phyloP scores from a whole-genome alignment of 768 basidiomycete species.

The Psilocybe azurescens region DNA sequence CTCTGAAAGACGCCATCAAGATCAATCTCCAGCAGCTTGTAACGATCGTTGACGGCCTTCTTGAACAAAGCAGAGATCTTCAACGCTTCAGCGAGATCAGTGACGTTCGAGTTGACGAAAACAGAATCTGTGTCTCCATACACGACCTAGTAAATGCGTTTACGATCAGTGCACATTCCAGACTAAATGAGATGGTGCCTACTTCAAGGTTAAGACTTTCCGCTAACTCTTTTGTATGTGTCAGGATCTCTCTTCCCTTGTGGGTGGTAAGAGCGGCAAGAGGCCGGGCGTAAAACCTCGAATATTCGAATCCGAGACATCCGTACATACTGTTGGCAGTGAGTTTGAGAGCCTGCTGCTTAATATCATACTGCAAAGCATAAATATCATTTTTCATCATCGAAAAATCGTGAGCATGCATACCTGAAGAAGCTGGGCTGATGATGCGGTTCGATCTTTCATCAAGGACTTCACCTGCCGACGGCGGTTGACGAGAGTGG shows the following conservation, averaged over 20 bases:
- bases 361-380: constrained; percentile 84
- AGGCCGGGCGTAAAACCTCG: constrained; percentile 94
- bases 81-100: constrained; percentile 85
- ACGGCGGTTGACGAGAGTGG: constrained; percentile 91
- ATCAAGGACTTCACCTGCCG: constrained; percentile 91
- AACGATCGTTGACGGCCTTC: constrained; percentile 94
- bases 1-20: constrained; percentile 94
- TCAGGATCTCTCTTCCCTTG: constrained; percentile 97
- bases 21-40: constrained; percentile 96
- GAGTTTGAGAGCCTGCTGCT: constrained; percentile 94
- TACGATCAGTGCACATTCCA: constrained; percentile 1
- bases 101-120: constrained; percentile 96
- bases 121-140: constrained; percentile 99
- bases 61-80: constrained; percentile 94
- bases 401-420: background rate
- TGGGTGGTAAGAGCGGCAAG: constrained; percentile 97
- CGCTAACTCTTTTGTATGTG: constrained; percentile 89
- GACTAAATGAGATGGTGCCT: constrained; percentile 31
- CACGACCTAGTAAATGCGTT: constrained; percentile 70
- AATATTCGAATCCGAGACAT: constrained; percentile 97
- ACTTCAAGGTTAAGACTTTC: constrained; percentile 91
- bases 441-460: constrained; percentile 82
- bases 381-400: background rate
- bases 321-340: constrained; percentile 99
- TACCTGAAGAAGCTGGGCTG: constrained; percentile 85